phyloP scores from a whole-genome alignment of 768 basidiomycete species.

The Amanita rimosa region DNA sequence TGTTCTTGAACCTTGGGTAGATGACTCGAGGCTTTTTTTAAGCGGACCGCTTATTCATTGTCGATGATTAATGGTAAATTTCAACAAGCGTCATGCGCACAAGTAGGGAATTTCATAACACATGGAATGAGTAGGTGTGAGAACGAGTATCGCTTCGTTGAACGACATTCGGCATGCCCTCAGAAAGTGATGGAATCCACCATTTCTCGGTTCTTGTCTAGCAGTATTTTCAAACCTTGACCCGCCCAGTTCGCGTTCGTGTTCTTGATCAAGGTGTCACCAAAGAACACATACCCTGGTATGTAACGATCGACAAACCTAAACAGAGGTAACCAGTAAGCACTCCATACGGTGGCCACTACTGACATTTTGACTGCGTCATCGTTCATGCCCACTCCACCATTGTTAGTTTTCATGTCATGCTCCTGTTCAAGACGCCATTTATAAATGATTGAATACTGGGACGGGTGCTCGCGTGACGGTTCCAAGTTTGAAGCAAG shows the following conservation, averaged over 20 bases:
- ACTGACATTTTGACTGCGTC: slow-evolving; percentile 49
- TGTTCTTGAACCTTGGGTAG: neutral
- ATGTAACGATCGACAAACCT: slow-evolving; percentile 92
- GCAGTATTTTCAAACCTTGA: slow-evolving; percentile 37
- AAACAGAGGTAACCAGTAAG: slow-evolving; percentile 2
- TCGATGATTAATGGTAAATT: neutral
- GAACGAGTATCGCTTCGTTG: too few species aligned
- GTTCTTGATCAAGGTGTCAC: slow-evolving; percentile 19
- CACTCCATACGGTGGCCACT: slow-evolving; percentile 8
- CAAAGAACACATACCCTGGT: slow-evolving; percentile 87
- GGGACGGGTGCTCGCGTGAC: slow-evolving; percentile 16
- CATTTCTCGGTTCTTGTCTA: slow-evolving; percentile 44
- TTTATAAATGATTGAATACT: slow-evolving; percentile 55
- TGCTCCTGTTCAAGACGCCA: slow-evolving; percentile 92
- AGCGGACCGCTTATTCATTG: neutral
- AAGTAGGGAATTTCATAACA: too few species aligned
- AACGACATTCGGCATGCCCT: neutral
- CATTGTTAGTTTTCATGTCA: slow-evolving; percentile 75
- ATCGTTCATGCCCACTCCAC: slow-evolving; percentile 85
- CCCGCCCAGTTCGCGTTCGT: slow-evolving; percentile 20
- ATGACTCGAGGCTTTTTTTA: neutral
- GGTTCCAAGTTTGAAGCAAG: slow-evolving; percentile 16
- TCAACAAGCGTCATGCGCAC: neutral
- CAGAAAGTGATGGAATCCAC: slow-evolving; percentile 30
- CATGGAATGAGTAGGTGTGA: too few species aligned